These are phyloP conservation scores for Citropsis articulata DNA, from an alignment of 345 rosid species.

Conservation along the genomic window DNA sequence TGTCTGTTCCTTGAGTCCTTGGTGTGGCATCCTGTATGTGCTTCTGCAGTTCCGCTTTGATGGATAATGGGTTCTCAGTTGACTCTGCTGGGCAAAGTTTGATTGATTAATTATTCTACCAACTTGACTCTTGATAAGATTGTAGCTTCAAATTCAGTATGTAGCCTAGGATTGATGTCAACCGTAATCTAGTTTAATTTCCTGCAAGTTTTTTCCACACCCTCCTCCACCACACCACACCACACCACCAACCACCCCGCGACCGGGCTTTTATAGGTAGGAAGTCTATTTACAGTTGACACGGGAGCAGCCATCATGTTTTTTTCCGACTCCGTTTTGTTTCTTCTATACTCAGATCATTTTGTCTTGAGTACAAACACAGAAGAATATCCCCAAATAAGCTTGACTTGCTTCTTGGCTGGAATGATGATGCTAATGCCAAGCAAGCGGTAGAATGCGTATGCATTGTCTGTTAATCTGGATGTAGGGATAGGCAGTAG, in stretches of 20 bases:
- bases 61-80: neutral
- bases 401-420: neutral
- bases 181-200: neutral
- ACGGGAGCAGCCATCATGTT: neutral
- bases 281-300: slow-evolving; percentile 5
- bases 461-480: too few relatives aligned
- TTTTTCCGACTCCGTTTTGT: neutral
- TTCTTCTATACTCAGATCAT: neutral
- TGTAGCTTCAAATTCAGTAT: neutral
- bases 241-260: too few relatives aligned
- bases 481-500: too few relatives aligned
- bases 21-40: neutral
- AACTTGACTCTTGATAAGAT: neutral
- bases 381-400: neutral
- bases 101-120: neutral
- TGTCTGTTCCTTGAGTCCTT: neutral
- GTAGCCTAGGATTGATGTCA: neutral
- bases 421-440: neutral
- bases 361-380: neutral
- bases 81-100: neutral
- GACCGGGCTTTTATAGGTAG: too few relatives aligned
- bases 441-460: too few relatives aligned
- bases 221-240: too few relatives aligned
- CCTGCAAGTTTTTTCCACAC: neutral
- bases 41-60: neutral